Evolutionary conservation across 352 stramenopile genomes (phyloP).

Genomic region (Globisporangium sylvaticum): DNA sequence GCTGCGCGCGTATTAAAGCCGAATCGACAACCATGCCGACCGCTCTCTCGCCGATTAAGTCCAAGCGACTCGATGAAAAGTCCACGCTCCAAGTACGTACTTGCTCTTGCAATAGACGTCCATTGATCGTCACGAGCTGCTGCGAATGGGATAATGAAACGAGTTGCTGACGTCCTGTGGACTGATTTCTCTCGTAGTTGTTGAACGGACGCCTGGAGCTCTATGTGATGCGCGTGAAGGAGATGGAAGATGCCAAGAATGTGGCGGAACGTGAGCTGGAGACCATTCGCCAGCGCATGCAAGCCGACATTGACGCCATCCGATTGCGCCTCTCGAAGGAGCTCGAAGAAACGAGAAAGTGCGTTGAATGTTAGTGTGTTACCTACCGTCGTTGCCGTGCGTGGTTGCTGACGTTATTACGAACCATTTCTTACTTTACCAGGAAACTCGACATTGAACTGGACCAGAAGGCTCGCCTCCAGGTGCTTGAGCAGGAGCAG

Average conservation of each 20-base stretch:
- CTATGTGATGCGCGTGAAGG: conserved; percentile 81
- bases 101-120: conserved; percentile 1
- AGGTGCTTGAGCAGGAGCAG: conserved; percentile 79
- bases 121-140: neutral
- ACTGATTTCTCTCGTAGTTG: conserved; percentile 27
- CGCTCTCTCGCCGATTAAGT: conserved; percentile 78
- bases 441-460: conserved; percentile 74
- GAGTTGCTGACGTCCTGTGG: conserved; percentile 7
- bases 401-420: neutral
- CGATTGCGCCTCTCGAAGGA: conserved; percentile 57
- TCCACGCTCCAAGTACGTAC: conserved; percentile 58
- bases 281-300: conserved; percentile 77
- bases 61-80: conserved; percentile 82
- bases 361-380: neutral
- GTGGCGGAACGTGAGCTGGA: conserved; percentile 73
- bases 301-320: conserved; percentile 67
- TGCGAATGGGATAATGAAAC: neutral
- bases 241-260: conserved; percentile 75
- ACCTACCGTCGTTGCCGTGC: neutral
- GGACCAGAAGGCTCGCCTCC: conserved; percentile 65
- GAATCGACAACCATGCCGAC: conserved; percentile 34
- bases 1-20: neutral
- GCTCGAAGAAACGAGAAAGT: conserved; percentile 77
- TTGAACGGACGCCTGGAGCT: conserved; percentile 79
- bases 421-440: neutral